Percentiles rank a stretch among this genome's conserved stretches.
Evolutionary conservation across 345 rosid species (phyloP).

Genomic region (Xanthoceras sorbifolium): DNA sequence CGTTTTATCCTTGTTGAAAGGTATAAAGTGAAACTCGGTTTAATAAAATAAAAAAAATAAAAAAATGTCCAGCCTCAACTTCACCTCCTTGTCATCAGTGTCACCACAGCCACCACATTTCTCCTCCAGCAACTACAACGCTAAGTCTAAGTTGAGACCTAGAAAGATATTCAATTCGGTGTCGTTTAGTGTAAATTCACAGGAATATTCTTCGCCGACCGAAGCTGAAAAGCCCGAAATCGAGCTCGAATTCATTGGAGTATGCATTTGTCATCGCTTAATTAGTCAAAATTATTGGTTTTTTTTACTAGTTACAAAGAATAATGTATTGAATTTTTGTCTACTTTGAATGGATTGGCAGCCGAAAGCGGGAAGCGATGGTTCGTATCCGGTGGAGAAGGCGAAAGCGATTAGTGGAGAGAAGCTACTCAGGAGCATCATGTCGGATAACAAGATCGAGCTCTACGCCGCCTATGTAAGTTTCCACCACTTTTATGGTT

Average conservation of each 20-base stretch:
- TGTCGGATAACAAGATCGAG: conserved; percentile 81
- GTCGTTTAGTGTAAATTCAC: conserved; percentile 29
- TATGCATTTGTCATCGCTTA: conserved; percentile 14
- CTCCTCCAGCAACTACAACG: conserved; percentile 20
- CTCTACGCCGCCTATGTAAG: conserved; percentile 86
- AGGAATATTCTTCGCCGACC: conserved; percentile 31
- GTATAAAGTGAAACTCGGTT: neutral
- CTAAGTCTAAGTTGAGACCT: neutral
- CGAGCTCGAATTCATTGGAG: conserved; percentile 79
- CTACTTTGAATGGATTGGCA: conserved; percentile 27
- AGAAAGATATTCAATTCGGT: conserved; percentile 24
- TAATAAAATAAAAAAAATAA: no score
- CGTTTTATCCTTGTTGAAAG: neutral
- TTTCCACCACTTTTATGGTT: neutral
- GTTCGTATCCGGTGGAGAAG: conserved; percentile 64
- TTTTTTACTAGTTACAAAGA: neutral
- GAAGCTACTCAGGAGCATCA: conserved; percentile 74
- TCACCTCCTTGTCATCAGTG: conserved; percentile 18
- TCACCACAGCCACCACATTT: conserved; percentile 23
- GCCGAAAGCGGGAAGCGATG: conserved; percentile 70
- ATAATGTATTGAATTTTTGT: neutral
- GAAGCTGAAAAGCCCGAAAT: conserved; percentile 55
- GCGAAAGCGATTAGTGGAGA: conserved; percentile 73
- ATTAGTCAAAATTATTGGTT: neutral
- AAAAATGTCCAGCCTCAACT: conserved; percentile 48